phyloP scores from a whole-genome alignment of 108 stramenopile genomes.

The Conticribra weissflogii region DNA sequence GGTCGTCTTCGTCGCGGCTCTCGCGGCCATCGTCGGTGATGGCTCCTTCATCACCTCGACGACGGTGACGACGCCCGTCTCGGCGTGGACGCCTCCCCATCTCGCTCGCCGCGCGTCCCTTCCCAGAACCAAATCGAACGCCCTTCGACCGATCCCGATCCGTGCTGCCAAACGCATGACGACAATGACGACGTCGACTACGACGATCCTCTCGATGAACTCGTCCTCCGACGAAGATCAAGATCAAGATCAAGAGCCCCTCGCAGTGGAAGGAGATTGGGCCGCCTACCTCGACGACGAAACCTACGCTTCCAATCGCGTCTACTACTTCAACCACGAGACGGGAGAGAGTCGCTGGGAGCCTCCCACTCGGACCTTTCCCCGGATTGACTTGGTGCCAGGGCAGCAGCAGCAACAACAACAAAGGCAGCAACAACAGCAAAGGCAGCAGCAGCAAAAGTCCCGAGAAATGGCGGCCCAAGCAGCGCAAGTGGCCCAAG shows the following conservation, averaged over 20 bases:
- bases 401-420: conserved; percentile 1
- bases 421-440: not conserved
- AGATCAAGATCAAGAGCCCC: not conserved
- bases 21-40: not conserved
- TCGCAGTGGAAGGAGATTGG: not conserved
- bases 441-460: not conserved
- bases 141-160: not conserved
- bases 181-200: not conserved
- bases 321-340: conserved; percentile 49
- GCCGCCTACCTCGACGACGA: conserved; percentile 44
- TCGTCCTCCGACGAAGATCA: not conserved
- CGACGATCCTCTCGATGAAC: not conserved
- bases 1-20: not conserved
- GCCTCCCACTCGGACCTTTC: conserved; percentile 44
- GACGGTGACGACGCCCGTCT: not conserved
- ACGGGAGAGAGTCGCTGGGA: conserved; percentile 50
- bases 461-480: not conserved
- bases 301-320: not conserved
- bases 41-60: not conserved
- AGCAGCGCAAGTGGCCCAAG: not conserved
- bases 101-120: not conserved
- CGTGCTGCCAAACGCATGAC: not conserved
- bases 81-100: not conserved
- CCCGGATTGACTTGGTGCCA: conserved; percentile 5
- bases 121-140: not conserved